These are phyloP conservation scores for Penicillium sp. DNA, from an alignment of 2,329 filamentous ascomycete genomes.

Conservation along the genomic window DNA sequence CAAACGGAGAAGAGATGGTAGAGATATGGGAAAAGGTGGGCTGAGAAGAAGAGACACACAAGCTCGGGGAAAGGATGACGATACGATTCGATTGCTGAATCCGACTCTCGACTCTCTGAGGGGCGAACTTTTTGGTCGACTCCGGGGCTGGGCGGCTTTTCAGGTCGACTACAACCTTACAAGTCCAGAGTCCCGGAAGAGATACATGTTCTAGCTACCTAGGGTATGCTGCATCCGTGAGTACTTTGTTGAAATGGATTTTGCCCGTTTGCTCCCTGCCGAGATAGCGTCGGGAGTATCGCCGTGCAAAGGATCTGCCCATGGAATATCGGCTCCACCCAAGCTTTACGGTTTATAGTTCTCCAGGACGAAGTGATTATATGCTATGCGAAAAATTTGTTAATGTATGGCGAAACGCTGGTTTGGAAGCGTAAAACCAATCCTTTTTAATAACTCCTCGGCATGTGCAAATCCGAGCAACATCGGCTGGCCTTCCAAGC, in stretches of 20 bases:
- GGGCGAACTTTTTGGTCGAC: neutral
- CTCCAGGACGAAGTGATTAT: neutral
- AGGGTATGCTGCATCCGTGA: neutral
- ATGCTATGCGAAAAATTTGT: neutral
- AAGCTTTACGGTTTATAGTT: neutral
- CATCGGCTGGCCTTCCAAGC: conserved; percentile 1
- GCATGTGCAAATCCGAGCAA: conserved; percentile 2
- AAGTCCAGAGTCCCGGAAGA: neutral
- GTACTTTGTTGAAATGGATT: neutral
- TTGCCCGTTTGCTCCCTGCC: neutral
- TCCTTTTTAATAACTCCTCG: neutral
- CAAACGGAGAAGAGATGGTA: conserved; percentile 9
- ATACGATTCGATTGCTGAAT: conserved; percentile 1
- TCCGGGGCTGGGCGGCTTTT: conserved; percentile 2
- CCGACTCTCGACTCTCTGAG: neutral
- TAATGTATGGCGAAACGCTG: neutral
- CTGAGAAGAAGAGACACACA: neutral
- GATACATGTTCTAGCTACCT: neutral
- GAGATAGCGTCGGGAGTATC: neutral
- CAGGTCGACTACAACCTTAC: neutral
- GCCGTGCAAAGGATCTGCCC: neutral
- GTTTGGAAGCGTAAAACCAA: neutral
- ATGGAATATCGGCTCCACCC: neutral
- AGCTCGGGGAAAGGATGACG: conserved; percentile 10
- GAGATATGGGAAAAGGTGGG: conserved; percentile 1